Evolutionary conservation across 1,139 yeast genomes (phyloP).

Genomic region (Geotrichum carabidarum): DNA sequence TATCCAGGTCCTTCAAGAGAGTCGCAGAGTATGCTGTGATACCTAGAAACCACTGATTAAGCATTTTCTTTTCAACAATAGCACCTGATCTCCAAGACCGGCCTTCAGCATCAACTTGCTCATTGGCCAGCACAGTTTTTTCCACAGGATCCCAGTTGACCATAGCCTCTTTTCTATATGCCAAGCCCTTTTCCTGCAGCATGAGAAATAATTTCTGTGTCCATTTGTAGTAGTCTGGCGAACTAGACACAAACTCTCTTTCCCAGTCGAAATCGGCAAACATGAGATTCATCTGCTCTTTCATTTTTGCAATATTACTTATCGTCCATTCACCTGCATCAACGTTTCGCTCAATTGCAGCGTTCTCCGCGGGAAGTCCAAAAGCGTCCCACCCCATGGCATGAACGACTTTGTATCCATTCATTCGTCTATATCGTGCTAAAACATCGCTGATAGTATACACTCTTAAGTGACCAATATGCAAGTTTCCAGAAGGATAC

Average conservation of each 20-base stretch:
- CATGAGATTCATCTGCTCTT: slow-evolving; percentile 70
- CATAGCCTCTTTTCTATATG: slow-evolving; percentile 78
- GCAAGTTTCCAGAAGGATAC: slow-evolving; percentile 87
- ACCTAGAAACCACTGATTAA: slow-evolving; percentile 90
- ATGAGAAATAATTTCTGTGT: slow-evolving; percentile 81
- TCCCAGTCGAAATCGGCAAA: slow-evolving; percentile 93
- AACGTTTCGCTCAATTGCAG: slow-evolving; percentile 81
- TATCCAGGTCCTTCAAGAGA: slow-evolving; percentile 56
- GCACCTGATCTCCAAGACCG: slow-evolving; percentile 98
- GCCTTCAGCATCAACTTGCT: slow-evolving; percentile 89
- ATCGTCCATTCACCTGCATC: slow-evolving; percentile 82
- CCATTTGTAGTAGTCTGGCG: slow-evolving; percentile 84
- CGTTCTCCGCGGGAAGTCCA: slow-evolving; percentile 97
- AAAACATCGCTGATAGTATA: slow-evolving; percentile 85
- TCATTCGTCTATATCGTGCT: slow-evolving; percentile 69
- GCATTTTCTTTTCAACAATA: slow-evolving; percentile 67
- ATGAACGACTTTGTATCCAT: slow-evolving; percentile 74
- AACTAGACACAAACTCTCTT: slow-evolving; percentile 78
- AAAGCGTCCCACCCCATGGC: slow-evolving; percentile 99
- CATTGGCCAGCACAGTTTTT: slow-evolving; percentile 89
- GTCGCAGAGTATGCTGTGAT: slow-evolving; percentile 75
- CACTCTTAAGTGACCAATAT: slow-evolving; percentile 90
- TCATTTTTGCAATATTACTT: slow-evolving; percentile 74
- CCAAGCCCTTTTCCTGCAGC: slow-evolving; percentile 68
- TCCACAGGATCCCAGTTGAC: slow-evolving; percentile 98